Evolutionary conservation across 2,329 filamentous ascomycete species (phyloP), one percentile per base, ranked within the genome.

Genomic region (Helminthosporium solani): DNA sequence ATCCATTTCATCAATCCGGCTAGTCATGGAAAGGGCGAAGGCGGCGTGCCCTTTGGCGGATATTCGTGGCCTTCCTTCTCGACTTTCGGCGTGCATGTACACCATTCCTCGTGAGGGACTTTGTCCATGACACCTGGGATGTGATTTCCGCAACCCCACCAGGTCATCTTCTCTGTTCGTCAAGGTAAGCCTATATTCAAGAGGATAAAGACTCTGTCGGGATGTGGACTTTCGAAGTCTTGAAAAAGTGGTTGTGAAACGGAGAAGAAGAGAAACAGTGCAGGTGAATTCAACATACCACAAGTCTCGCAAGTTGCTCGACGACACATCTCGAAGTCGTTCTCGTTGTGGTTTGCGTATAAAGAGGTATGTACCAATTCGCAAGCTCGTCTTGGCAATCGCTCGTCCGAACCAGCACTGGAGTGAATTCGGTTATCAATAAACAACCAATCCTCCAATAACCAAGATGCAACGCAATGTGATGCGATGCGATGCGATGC

Each of bases 271-370:
- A 11, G 12, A 2, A n/a, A 3, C 5, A 21, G 8, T 15, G n/a
- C 12, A 3, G 27, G 19, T 4, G 12, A 12, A 23, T 14, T 31
- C 15, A 31, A 74, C 82, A 60, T 76, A 86, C 84, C 73, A 73
- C 85, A 88, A 41, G 73, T 79, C 51, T 72, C 71, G 70, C 85
- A 88, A 49, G 72, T 78, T 19, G 81, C 78, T 67, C 81, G 81
- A 70, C 77, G 84, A 67, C 85, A 88, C 85, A 88, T 88, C 15
- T 35, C 64, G 58, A n/a, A n/a, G n/a, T n/a, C n/a, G n/a, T n/a
- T n/a, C 14, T 8, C 4, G 14, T n/a, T 8, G 28, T 31, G 14
- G 28, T 31, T 14, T 6, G 14, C 7, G 25, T 27, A 27, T 27
- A 7, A 7, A 12, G 28, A 14, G 4, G 14, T 6, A 12, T 31